Percentiles rank a stretch among this genome's conserved stretches.
phyloP scores from a whole-genome alignment of 2,329 filamentous ascomycete genomes.

The Diplodia mutila region DNA sequence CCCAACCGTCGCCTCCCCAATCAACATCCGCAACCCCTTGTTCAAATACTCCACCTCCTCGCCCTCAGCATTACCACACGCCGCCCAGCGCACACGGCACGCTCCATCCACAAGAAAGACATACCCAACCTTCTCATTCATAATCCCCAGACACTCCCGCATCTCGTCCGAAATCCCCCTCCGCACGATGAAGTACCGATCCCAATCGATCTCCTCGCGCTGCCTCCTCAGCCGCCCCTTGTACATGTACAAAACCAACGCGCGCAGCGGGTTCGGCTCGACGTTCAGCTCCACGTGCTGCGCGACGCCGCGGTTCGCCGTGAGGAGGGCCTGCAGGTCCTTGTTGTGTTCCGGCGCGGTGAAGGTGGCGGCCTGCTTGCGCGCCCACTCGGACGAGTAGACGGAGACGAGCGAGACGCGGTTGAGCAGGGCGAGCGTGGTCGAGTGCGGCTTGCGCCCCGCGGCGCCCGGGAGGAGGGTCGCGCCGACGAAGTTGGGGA shows the following conservation, averaged over 20 bases:
- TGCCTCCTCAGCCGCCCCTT: constrained; percentile 54
- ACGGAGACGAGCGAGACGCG: constrained; percentile 78
- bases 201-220: constrained; percentile 56
- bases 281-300: constrained; percentile 88
- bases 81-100: constrained; percentile 93
- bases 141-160: constrained; percentile 65
- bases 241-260: constrained; percentile 60
- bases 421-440: constrained; percentile 73
- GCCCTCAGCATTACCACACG: constrained; percentile 69
- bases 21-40: constrained; percentile 64
- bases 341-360: constrained; percentile 66
- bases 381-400: constrained; percentile 84
- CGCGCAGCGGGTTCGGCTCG: constrained; percentile 75
- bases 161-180: constrained; percentile 60
- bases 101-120: constrained; percentile 86
- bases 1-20: constrained; percentile 55
- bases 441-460: constrained; percentile 58
- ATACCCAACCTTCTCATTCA: constrained; percentile 93
- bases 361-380: constrained; percentile 77
- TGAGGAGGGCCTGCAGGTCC: constrained; percentile 66
- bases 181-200: constrained; percentile 62
- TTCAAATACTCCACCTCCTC: constrained; percentile 70
- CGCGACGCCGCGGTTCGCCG: constrained; percentile 56
- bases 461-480: constrained; percentile 69
- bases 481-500: constrained; percentile 85